Conservation (phyloP, 177 flowering plant genomes). For the Vitis hybrid region DNA sequence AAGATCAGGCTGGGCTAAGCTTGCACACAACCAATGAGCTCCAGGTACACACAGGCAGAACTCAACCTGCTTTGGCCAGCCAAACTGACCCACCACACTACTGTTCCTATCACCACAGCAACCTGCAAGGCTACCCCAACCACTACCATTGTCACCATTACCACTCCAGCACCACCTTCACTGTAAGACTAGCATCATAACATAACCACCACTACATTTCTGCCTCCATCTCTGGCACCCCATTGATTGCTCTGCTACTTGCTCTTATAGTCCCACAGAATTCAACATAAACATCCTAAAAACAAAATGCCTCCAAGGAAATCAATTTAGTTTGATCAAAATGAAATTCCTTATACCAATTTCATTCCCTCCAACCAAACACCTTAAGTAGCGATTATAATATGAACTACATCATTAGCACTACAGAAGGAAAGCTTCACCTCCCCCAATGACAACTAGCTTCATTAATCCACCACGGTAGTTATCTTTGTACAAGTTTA, state of each 20-base stretch:
- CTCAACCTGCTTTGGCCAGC: too few species aligned
- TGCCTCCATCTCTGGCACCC: neutral
- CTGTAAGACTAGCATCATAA: neutral
- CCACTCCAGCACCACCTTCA: too few species aligned
- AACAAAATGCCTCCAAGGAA: neutral
- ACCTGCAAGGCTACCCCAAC: too few species aligned
- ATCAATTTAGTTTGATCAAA: neutral
- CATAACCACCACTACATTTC: neutral
- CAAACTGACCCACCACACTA: too few species aligned
- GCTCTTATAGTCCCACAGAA: neutral
- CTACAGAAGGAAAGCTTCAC: constrained; percentile 33
- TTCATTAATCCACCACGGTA: constrained; percentile 92
- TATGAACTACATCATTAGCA: neutral
- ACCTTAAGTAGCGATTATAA: neutral
- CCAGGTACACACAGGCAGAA: too few species aligned
- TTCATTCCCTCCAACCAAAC: neutral
- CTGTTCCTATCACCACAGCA: too few species aligned
- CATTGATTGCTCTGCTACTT: neutral
- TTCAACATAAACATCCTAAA: neutral
- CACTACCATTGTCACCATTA: too few species aligned
- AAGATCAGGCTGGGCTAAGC: too few species aligned
- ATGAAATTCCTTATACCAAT: neutral
- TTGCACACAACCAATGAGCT: too few species aligned
- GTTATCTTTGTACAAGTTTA: constrained; percentile 59
- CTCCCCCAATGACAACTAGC: constrained; percentile 94